A percentile compares a stretch with the other conserved stretches of the same genome.
These are phyloP conservation scores for Alloteropsis semialata DNA, from an alignment of 176 grass and related monocot genomes.

Conservation along the genomic window DNA sequence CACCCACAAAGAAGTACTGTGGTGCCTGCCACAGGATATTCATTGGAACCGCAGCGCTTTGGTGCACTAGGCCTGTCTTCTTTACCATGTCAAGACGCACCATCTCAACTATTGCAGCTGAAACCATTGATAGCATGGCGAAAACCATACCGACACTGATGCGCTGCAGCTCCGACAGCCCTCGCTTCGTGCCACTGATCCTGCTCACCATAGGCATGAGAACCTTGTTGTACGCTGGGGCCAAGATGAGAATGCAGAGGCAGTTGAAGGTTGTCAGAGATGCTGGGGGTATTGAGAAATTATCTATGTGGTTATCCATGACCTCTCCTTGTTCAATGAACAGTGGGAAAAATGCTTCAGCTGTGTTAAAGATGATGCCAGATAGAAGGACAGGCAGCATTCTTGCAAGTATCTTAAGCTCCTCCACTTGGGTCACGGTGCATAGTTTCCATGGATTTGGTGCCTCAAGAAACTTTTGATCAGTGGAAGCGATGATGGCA, in stretches of 20 bases:
- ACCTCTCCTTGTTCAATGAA: slow-evolving; percentile 50
- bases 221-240: slow-evolving; percentile 22
- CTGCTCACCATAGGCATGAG: slow-evolving; percentile 28
- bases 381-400: slow-evolving; percentile 18
- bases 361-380: slow-evolving; percentile 16
- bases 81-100: not conserved
- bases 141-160: slow-evolving; percentile 39
- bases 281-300: slow-evolving; percentile 39
- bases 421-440: slow-evolving; percentile 55
- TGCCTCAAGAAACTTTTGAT: not conserved
- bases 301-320: slow-evolving; percentile 32
- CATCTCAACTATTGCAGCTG: slow-evolving; percentile 36
- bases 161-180: slow-evolving; percentile 39
- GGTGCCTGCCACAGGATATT: slow-evolving; percentile 9
- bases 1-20: slow-evolving; percentile 14
- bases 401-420: slow-evolving; percentile 42
- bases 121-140: slow-evolving; percentile 15
- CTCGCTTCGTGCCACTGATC: slow-evolving; percentile 34
- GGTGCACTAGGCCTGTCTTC: not conserved
- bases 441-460: slow-evolving; percentile 41
- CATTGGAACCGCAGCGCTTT: not conserved
- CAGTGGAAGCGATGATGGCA: slow-evolving; percentile 19
- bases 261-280: slow-evolving; percentile 41
- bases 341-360: slow-evolving; percentile 24
- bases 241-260: slow-evolving; percentile 34